Evolutionary conservation across 345 rosid species (phyloP).

Genomic region (Isatis tinctoria): DNA sequence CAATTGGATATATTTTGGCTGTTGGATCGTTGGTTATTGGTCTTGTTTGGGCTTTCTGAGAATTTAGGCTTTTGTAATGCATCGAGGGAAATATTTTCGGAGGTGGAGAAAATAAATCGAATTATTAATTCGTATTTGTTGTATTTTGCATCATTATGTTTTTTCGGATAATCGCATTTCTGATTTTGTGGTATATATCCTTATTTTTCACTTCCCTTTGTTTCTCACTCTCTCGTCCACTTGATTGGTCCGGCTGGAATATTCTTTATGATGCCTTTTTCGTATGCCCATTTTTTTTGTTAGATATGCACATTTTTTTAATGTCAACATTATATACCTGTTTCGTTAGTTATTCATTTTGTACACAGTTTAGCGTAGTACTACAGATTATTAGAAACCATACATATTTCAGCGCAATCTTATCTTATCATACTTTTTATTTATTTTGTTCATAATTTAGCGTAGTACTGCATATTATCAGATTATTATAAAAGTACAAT

Average conservation of each 20-base stretch:
- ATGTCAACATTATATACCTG: not conserved
- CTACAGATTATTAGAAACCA: not conserved
- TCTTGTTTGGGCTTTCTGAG: slow-evolving; percentile 23
- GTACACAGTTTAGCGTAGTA: not conserved
- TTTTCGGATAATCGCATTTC: not conserved
- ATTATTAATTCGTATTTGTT: not conserved
- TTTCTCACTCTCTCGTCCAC: slow-evolving; percentile 11
- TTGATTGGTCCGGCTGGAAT: slow-evolving; percentile 26
- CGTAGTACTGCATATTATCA: too few species aligned
- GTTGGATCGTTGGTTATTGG: slow-evolving; percentile 25
- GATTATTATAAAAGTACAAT: too few species aligned
- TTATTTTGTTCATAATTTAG: too few species aligned
- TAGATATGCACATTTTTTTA: not conserved
- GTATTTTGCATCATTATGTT: not conserved
- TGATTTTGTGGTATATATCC: not conserved
- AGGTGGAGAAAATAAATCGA: not conserved
- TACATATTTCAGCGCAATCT: not conserved
- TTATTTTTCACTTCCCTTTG: not conserved
- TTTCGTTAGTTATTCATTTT: not conserved
- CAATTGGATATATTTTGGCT: not conserved
- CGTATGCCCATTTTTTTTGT: not conserved
- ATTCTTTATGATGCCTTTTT: slow-evolving; percentile 9
- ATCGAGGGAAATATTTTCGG: not conserved
- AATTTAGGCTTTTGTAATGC: not conserved
- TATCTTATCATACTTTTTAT: too few species aligned